Evolutionary conservation across 345 rosid genomes (phyloP).

Genomic region (Cardamine chenopodiifolia): DNA sequence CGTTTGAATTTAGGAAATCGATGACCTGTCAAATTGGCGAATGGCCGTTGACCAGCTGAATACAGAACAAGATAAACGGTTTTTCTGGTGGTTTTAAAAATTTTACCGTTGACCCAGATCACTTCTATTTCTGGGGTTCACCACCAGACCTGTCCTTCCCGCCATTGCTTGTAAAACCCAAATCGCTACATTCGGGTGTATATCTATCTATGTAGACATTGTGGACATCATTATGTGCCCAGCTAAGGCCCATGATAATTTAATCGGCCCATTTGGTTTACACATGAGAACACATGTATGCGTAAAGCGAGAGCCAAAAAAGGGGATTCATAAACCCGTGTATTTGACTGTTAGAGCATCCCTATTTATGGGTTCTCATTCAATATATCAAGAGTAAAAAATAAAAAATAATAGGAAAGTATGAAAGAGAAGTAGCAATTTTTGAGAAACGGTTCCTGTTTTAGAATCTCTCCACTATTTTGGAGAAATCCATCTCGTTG

Average conservation of each 20-base stretch:
- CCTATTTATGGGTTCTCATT: too few species aligned
- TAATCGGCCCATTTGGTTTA: background rate
- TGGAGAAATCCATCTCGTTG: too few species aligned
- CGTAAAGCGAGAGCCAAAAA: background rate
- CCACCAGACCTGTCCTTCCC: background rate
- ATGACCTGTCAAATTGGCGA: background rate
- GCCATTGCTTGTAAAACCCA: conserved; percentile 10
- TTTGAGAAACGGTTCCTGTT: too few species aligned
- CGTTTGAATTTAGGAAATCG: conserved; percentile 19
- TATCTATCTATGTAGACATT: background rate
- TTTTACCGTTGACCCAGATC: background rate
- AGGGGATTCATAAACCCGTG: conserved; percentile 4
- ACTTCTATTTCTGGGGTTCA: conserved; percentile 17
- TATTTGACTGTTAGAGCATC: conserved; percentile 15
- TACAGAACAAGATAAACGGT: background rate
- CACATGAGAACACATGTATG: conserved; percentile 12
- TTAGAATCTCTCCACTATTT: too few species aligned
- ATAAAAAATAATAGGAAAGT: too few species aligned
- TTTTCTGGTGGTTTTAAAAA: background rate
- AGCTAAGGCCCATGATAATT: background rate
- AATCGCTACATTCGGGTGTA: too few species aligned
- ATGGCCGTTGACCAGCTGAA: conserved; percentile 13
- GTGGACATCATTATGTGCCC: conserved; percentile 9
- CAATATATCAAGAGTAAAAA: too few species aligned
- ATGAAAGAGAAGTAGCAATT: too few species aligned